Evolutionary conservation across 2,329 filamentous ascomycete genomes (phyloP).

Genomic region (Bipolaris gigantea): DNA sequence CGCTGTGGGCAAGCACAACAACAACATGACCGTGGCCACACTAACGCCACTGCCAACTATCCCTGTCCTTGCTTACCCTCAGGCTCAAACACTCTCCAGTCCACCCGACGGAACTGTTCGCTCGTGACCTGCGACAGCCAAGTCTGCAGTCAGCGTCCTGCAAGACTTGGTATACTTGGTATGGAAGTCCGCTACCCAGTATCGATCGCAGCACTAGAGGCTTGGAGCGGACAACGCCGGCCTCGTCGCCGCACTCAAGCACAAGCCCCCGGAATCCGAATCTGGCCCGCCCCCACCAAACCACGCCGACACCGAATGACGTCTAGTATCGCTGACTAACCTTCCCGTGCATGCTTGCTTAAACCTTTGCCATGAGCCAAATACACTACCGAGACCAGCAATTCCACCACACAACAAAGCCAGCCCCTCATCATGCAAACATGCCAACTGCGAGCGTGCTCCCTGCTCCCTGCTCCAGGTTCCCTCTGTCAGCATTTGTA

Average conservation of each 20-base stretch:
- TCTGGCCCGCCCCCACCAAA: background rate
- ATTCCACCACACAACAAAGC: background rate
- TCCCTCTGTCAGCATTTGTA: slow-evolving; percentile 12
- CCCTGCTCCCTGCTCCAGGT: too few species aligned
- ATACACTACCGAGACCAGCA: background rate
- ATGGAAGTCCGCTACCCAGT: slow-evolving; percentile 12
- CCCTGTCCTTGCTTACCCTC: background rate
- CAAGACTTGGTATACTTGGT: slow-evolving; percentile 23
- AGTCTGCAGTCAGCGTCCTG: background rate
- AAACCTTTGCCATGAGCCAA: background rate
- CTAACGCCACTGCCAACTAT: background rate
- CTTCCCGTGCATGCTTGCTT: background rate
- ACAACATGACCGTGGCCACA: background rate
- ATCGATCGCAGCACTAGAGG: slow-evolving; percentile 34
- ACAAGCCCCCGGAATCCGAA: slow-evolving; percentile 7
- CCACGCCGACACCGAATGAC: background rate
- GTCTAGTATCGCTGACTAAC: background rate
- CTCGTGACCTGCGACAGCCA: background rate
- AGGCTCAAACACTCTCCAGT: background rate
- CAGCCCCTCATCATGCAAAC: background rate
- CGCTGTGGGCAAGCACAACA: background rate
- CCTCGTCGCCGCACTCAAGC: background rate
- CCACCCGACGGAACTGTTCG: background rate
- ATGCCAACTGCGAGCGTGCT: background rate
- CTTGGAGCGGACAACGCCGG: slow-evolving; percentile 27